Base-by-base conservation (phyloP, 1,139 yeast species). In the Magnusiomyces ingens region DNA sequence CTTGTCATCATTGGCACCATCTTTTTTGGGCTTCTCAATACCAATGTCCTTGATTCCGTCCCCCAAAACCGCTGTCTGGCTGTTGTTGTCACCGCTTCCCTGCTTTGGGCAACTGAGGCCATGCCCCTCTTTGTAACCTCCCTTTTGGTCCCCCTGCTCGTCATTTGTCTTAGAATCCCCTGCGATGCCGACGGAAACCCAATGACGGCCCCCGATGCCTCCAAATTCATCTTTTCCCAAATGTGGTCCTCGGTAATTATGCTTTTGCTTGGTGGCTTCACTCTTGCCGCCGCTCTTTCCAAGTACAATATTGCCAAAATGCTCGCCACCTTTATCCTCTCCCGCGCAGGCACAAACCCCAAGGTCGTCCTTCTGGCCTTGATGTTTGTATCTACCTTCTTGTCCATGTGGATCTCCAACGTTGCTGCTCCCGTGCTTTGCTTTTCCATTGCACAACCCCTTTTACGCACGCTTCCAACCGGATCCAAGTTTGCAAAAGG, bases 201-300 rank as follows among this genome's bases (percentile, higher is more conserved):
- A 1, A 75, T 89, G 78, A 63, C 71, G 1, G 85, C 95, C 0
- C 73, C 79, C 0, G 82, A 76, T 1, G 85, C 97, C 0, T 83
- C 96, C 1, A 79, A 80, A 61, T 87, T 78, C 65, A 88, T 91
- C 55, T 78, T 93, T 60, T 74, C 88, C 1, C 75, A 89, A 26
- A 91, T 91, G 98, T 91, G 97, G 97, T 84, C 94, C 4, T 88
- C 96, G 1, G 95, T 90, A 17, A 87, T 91, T 60, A 81, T 90
- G 85, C 74, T 91, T 50, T 74, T 91, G 54, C 72, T 91, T 26
- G 98, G 98, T 60, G 98, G 98, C 1, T 91, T 91, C 70, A 86
- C 97, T 0, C 74, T 91, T 55, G 97, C 98, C 11, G 96, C 96
- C 13, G 97, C 96, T 0, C 74, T 91, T 56, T 87, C 96, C 45